Evolutionary conservation across 1,284 basidiomycete genomes (phyloP), one percentile per base, ranked within the genome.

Genomic region (Marasmius sp.): DNA sequence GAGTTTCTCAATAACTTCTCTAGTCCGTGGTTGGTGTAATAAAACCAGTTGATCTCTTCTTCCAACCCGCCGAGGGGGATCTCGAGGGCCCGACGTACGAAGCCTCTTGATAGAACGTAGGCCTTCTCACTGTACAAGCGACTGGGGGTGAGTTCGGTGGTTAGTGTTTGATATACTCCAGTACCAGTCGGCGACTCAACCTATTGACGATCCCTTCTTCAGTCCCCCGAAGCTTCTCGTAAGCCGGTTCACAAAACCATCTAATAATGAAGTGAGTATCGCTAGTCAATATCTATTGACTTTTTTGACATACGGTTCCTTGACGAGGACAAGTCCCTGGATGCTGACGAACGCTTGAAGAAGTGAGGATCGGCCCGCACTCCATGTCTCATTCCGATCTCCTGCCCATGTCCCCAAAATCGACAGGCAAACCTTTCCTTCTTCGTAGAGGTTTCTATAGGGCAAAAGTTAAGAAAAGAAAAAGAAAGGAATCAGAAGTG

Each of bases 271-370:
- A 56, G 33, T 33, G 7, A 12, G 14, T 10, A 39, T n/a, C 10
- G 33, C 34, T 12, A 22, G 22, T 6, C 18, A 38, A 45, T 9
- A n/a, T 22, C 50, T n/a, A 50, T 41, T 51, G 41, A 50, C 37
- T 58, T 52, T 16, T 34, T 56, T 51, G 34, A 75, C 91, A 69
- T 75, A 97, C 81, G 95, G 95, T 70, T 95, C 91, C 70, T 92
- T 91, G 6, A 97, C 94, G 7, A 98, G 82, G 9, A 98, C 95
- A 12, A 97, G 81, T 12, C 94, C 94, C 70, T 97, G 95, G 58
- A 97, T 97, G 14, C 94, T 96, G 14, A 98, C 93, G 60, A 97
- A 87, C 0, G 94, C 93, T 75, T 98, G 95, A 7, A 98, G 82
- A 43, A 98, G 78, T 10, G 93, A 95, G 2, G 93, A 95, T 63